Percentiles rank a stretch among this genome's conserved stretches.
phyloP scores from a whole-genome alignment of 202 grass and related monocot genomes.

The Panicum hallii region DNA sequence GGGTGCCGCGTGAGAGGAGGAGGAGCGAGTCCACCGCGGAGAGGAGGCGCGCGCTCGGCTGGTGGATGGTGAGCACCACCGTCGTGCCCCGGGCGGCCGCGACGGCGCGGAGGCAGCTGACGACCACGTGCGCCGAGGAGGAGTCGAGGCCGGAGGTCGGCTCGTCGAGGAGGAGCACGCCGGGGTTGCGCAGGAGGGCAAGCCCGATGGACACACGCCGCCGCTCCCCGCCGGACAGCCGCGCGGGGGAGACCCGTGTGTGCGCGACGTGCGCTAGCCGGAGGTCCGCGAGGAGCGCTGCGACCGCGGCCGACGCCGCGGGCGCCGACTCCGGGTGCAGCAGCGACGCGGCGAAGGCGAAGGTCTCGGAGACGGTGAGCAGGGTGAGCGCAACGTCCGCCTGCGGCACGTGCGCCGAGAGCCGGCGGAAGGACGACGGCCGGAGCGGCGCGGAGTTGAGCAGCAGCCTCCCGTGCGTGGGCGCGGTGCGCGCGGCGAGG shows the following conservation, averaged over 20 bases:
- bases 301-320: conserved; percentile 25
- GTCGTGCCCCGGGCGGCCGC: conserved; percentile 65
- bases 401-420: conserved; percentile 88
- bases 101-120: conserved; percentile 76
- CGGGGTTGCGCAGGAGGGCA: conserved; percentile 73
- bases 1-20: conserved; percentile 79
- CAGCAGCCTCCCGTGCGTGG: conserved; percentile 63
- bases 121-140: conserved; percentile 74
- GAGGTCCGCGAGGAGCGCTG: conserved; percentile 64
- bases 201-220: conserved; percentile 93
- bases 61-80: conserved; percentile 88
- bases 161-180: conserved; percentile 88
- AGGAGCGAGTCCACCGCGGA: conserved; percentile 83
- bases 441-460: conserved; percentile 73
- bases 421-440: conserved; percentile 62
- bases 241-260: conserved; percentile 62
- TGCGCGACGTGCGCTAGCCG: conserved; percentile 67
- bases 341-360: conserved; percentile 83
- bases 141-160: conserved; percentile 93
- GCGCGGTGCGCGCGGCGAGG: conserved; percentile 69
- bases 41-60: conserved; percentile 93
- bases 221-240: conserved; percentile 84
- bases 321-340: conserved; percentile 36
- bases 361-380: conserved; percentile 90
- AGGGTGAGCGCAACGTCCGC: conserved; percentile 65